Percentiles rank a stretch among this genome's conserved stretches.
Conservation (phyloP, 1,284 basidiomycete species). For the Lentinula novae-zelandiae region DNA sequence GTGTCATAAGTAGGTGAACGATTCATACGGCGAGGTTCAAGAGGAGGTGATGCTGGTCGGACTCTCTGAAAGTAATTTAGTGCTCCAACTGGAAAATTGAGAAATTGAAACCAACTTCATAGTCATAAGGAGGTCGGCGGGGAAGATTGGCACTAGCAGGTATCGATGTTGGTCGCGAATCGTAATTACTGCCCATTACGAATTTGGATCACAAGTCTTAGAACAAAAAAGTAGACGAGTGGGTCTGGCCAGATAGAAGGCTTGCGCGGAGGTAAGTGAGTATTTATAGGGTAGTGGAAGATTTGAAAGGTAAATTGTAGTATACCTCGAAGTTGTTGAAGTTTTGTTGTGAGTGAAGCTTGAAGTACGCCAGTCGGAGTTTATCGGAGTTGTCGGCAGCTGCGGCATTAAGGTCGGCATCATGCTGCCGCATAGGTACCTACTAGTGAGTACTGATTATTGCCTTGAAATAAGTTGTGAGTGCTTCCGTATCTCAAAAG, state of each 20-base stretch:
- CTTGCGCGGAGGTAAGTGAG: neutral
- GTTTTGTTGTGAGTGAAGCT: neutral
- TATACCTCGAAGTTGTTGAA: neutral
- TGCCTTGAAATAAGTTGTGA: no score
- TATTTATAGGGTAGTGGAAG: neutral
- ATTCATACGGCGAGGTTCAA: conserved; percentile 10
- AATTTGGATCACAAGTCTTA: neutral
- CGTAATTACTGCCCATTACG: conserved; percentile 8
- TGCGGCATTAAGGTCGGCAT: neutral
- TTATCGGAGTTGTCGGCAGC: neutral
- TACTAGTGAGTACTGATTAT: no score
- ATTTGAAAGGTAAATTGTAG: neutral
- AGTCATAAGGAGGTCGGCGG: conserved; percentile 3
- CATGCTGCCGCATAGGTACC: no score
- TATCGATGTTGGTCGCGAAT: conserved; percentile 7
- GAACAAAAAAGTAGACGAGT: neutral
- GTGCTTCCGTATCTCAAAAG: no score
- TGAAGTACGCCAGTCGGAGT: neutral
- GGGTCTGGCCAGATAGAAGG: neutral
- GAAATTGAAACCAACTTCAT: conserved; percentile 5
- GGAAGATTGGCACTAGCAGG: conserved; percentile 5
- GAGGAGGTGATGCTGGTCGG: conserved; percentile 6
- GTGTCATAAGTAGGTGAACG: conserved; percentile 5
- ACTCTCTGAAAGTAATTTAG: conserved; percentile 2
- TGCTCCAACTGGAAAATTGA: neutral